Conservation (phyloP, 805 yeast species). For the Cyberlindnera veronae region DNA sequence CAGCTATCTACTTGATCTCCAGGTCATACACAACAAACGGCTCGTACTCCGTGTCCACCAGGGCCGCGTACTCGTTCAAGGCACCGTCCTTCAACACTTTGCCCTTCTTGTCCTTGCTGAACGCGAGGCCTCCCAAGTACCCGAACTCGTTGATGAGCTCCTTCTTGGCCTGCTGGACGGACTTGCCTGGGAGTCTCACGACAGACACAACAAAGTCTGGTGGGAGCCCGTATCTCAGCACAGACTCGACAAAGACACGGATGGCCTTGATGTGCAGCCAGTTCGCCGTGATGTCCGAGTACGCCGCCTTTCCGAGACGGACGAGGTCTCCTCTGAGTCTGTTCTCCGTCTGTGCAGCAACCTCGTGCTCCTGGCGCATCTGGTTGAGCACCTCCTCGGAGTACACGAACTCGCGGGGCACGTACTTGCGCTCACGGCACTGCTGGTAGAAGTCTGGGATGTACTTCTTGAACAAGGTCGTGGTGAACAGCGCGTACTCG, state of each 20-base stretch:
- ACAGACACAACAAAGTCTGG: conserved; percentile 71
- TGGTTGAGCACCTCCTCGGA: conserved; percentile 71
- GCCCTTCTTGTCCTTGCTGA: conserved; percentile 63
- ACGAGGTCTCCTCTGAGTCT: conserved; percentile 71
- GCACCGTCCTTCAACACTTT: conserved; percentile 58
- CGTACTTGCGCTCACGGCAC: conserved; percentile 82
- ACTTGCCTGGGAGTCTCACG: conserved; percentile 43
- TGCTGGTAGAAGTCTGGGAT: conserved; percentile 63
- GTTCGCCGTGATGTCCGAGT: conserved; percentile 74
- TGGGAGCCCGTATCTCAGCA: conserved; percentile 94
- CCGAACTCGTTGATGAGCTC: conserved; percentile 76
- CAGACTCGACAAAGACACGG: conserved; percentile 87
- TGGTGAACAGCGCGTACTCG: conserved; percentile 70
- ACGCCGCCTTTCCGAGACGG: conserved; percentile 86
- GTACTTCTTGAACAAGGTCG: conserved; percentile 81
- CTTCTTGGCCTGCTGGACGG: conserved; percentile 55
- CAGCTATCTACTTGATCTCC: conserved; percentile 31
- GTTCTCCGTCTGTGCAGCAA: conserved; percentile 70
- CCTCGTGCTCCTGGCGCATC: conserved; percentile 74
- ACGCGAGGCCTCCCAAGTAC: conserved; percentile 89
- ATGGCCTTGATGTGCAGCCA: conserved; percentile 91
- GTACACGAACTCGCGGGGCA: conserved; percentile 88
- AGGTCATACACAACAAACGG: conserved; percentile 86
- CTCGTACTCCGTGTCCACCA: conserved; percentile 93
- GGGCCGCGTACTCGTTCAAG: conserved; percentile 81